phyloP scores from a whole-genome alignment of 306 rosid genomes.

The Trifolium subterraneum region DNA sequence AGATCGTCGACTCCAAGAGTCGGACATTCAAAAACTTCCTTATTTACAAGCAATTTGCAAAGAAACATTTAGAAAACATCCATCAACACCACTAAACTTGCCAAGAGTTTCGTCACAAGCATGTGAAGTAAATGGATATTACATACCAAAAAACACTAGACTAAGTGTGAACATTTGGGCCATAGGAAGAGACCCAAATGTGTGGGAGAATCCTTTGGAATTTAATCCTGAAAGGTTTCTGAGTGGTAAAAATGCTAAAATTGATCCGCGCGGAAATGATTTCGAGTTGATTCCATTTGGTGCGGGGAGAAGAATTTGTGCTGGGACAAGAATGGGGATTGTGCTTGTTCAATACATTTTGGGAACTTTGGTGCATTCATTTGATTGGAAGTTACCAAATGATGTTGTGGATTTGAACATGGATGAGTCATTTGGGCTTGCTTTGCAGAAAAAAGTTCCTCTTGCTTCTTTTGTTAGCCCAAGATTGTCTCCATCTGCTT shows the following conservation, averaged over 20 bases:
- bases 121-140: slow-evolving; percentile 55
- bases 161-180: slow-evolving; percentile 60
- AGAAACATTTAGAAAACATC: slow-evolving; percentile 41
- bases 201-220: slow-evolving; percentile 55
- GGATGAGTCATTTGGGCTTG: slow-evolving; percentile 43
- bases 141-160: slow-evolving; percentile 53
- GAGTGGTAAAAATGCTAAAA: slow-evolving; percentile 38
- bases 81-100: slow-evolving; percentile 42
- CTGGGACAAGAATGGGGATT: slow-evolving; percentile 42
- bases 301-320: slow-evolving; percentile 44
- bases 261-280: slow-evolving; percentile 52
- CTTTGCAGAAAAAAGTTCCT: slow-evolving; percentile 41
- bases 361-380: slow-evolving; percentile 43
- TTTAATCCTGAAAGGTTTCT: slow-evolving; percentile 54
- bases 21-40: slow-evolving; percentile 48
- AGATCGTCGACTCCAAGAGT: slow-evolving; percentile 20
- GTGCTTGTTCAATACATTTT: slow-evolving; percentile 42
- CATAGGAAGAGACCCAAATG: slow-evolving; percentile 58
- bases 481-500: slow-evolving; percentile 33
- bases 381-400: slow-evolving; percentile 39
- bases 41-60: slow-evolving; percentile 54
- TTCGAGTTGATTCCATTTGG: slow-evolving; percentile 62
- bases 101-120: slow-evolving; percentile 41
- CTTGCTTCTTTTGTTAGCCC: slow-evolving; percentile 25
- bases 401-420: slow-evolving; percentile 35